Evolutionary conservation across 2,329 filamentous ascomycete species (phyloP), one percentile per base, ranked within the genome.

Genomic region (Clarireedia hainanense): DNA sequence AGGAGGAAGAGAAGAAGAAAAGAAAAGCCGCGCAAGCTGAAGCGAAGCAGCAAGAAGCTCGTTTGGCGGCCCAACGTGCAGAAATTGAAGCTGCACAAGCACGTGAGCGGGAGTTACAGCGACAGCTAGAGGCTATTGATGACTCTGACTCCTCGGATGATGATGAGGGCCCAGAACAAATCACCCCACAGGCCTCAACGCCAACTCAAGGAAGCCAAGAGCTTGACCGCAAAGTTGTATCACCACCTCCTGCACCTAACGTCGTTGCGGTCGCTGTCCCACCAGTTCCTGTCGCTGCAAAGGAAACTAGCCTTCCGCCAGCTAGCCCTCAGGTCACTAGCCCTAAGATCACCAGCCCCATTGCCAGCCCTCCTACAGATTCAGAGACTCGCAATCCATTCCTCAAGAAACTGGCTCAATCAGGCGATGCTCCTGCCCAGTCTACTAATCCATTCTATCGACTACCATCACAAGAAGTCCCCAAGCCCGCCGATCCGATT

Each of bases 391-490:
- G 89, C 71, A 97, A 97, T 68, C 94, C 94, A 2, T 99, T 95
- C 75, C 90, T 92, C 75, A 89, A 87, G 72, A 94, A 91, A 75
- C 84, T 95, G 77, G 85, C 84, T 50, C 86, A 91, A 69, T 76
- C 83, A 63, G 70, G 68, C 74, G 60, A 56, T 10, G 47, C 65
- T 63, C 72, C 80, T 36, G 79, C 85, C 47, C 78, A 81, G 24
- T 91, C 89, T n/a, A 97, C 89, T 9, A 99, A 99, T 69, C 94
- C 94, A 4, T 99, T 97, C 83, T 89, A 95, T 71, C 88, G 91
- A 56, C 83, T 95, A 68, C 83, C 87, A 5, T 82, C 89, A 60
- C 77, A 81, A 67, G 67, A 73, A 70, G 75, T 30, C 73, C 73
- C 57, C 78, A 77, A 67, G 71, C 26, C 52, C 23, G 27, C 73